Conservation (phyloP, 1,139 yeast species). For the Yamadazyma diddensiae region DNA sequence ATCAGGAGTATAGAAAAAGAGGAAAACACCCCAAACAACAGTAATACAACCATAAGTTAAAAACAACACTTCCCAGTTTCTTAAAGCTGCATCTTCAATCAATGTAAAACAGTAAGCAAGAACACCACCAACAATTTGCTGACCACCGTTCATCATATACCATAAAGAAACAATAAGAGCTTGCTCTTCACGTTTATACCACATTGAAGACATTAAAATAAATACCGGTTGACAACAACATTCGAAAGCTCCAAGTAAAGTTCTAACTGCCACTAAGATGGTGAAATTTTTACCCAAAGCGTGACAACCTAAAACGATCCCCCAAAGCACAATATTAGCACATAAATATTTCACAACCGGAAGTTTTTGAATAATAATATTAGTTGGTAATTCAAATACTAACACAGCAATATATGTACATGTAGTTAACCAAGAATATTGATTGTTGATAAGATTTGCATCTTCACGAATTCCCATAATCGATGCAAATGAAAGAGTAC, state of each 20-base stretch:
- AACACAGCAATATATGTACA: conserved; percentile 45
- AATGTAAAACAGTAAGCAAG: conserved; percentile 42
- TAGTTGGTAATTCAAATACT: conserved; percentile 44
- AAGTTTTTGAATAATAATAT: conserved; percentile 34
- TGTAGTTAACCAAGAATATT: conserved; percentile 42
- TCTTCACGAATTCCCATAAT: conserved; percentile 49
- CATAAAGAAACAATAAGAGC: conserved; percentile 35
- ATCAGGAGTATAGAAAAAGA: conserved; percentile 29
- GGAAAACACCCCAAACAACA: conserved; percentile 28
- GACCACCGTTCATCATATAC: conserved; percentile 40
- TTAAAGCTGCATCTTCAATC: conserved; percentile 22
- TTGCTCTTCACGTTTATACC: conserved; percentile 39
- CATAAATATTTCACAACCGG: conserved; percentile 39
- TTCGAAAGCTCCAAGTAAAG: conserved; percentile 40
- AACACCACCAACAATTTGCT: conserved; percentile 41
- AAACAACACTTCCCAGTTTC: conserved; percentile 40
- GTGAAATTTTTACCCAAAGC: conserved; percentile 37
- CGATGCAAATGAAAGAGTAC: conserved; percentile 45
- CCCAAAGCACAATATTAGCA: conserved; percentile 38
- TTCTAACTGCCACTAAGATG: conserved; percentile 38
- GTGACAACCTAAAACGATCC: conserved; percentile 36
- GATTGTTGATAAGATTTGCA: conserved; percentile 25
- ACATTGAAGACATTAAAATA: conserved; percentile 39
- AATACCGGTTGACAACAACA: conserved; percentile 46
- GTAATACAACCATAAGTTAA: conserved; percentile 35